These are phyloP conservation scores for Nakazawaea populi DNA, from an alignment of 805 yeast species.

Conservation along the genomic window DNA sequence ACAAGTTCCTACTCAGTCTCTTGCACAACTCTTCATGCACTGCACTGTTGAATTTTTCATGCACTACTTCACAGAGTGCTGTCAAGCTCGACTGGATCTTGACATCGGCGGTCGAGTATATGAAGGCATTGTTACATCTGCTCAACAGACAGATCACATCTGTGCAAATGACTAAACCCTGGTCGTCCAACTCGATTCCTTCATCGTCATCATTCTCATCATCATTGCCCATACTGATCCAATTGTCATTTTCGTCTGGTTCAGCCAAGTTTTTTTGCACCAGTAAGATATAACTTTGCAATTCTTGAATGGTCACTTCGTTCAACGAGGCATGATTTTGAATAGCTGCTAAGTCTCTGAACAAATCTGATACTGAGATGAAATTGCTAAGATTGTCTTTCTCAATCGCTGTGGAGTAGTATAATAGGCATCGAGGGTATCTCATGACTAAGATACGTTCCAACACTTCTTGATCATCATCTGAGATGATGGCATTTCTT, in stretches of 20 bases:
- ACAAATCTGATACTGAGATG: neutral
- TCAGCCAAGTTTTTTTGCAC: neutral
- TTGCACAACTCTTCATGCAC: neutral
- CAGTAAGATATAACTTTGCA: neutral
- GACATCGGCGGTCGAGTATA: neutral
- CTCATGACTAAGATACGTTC: neutral
- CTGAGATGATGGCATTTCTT: neutral
- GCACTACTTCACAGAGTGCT: neutral
- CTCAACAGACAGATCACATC: neutral
- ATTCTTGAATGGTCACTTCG: neutral
- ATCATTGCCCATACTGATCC: neutral
- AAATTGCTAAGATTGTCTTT: neutral
- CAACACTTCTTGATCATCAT: neutral
- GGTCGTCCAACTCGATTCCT: neutral
- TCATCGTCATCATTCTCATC: neutral
- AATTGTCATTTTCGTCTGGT: neutral
- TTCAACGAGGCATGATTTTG: neutral
- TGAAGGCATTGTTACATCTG: neutral
- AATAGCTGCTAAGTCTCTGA: neutral
- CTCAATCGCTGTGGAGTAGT: neutral
- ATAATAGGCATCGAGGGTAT: neutral
- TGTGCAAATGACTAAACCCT: neutral
- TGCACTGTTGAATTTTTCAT: neutral
- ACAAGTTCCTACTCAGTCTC: neutral
- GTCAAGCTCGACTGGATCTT: neutral